Evolutionary conservation across 2,329 filamentous ascomycete species (phyloP).

Genomic region (Diplodia corticola): DNA sequence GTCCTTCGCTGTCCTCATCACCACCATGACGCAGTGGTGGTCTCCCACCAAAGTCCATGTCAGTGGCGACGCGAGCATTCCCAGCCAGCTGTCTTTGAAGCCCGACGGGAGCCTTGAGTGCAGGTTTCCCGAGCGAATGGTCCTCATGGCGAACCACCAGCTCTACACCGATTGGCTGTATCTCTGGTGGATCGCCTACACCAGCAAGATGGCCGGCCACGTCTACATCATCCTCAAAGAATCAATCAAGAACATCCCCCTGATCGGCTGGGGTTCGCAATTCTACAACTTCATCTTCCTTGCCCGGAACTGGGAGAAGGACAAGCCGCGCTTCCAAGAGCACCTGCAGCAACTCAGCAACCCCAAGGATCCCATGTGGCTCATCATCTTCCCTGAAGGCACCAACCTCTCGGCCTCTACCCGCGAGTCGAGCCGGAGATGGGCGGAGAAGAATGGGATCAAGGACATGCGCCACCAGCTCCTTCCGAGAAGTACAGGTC

Average conservation of each 20-base stretch:
- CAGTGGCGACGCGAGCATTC: constrained; percentile 78
- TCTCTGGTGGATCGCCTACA: constrained; percentile 92
- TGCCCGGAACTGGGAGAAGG: constrained; percentile 82
- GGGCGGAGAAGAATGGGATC: constrained; percentile 74
- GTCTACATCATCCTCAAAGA: constrained; percentile 91
- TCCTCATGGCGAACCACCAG: constrained; percentile 82
- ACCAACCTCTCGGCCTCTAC: constrained; percentile 77
- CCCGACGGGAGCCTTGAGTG: constrained; percentile 73
- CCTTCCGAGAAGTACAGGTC: constrained; percentile 76
- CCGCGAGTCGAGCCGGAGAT: constrained; percentile 67
- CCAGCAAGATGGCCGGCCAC: constrained; percentile 78
- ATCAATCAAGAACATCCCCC: constrained; percentile 76
- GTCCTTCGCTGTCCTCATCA: constrained; percentile 75
- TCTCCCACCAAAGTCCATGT: constrained; percentile 80
- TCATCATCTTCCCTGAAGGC: constrained; percentile 83
- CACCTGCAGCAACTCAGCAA: constrained; percentile 70
- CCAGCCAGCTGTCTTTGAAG: constrained; percentile 69
- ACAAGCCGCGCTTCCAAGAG: constrained; percentile 73
- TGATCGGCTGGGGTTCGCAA: constrained; percentile 78
- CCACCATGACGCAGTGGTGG: constrained; percentile 82
- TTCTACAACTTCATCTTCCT: constrained; percentile 91
- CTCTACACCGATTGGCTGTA: constrained; percentile 93
- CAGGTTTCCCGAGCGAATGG: constrained; percentile 75
- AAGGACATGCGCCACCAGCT: constrained; percentile 73
- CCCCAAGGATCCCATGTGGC: constrained; percentile 80